A percentile compares a stretch with the other conserved stretches of the same genome.
Evolutionary conservation across 2,329 filamentous ascomycete genomes (phyloP).

Genomic region (Dendrostoma leiphaemia): DNA sequence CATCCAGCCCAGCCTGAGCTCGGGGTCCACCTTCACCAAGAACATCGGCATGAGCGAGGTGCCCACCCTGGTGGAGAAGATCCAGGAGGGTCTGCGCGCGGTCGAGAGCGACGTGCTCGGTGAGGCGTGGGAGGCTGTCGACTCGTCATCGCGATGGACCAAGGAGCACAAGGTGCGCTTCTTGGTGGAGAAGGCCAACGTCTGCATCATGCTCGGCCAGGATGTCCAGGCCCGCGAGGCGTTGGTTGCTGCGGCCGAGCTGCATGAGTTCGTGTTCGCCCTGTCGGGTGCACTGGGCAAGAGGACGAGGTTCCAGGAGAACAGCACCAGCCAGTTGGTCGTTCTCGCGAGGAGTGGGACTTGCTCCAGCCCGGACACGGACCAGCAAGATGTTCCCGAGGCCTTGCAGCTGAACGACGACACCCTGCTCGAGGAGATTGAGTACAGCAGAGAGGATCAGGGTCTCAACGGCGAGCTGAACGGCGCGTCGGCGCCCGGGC

Average conservation of each 20-base stretch:
- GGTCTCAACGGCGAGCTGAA: slow-evolving; percentile 33
- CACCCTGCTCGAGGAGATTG: slow-evolving; percentile 83
- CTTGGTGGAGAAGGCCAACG: slow-evolving; percentile 76
- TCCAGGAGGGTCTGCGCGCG: slow-evolving; percentile 41
- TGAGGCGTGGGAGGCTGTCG: slow-evolving; percentile 16
- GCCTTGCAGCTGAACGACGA: slow-evolving; percentile 85
- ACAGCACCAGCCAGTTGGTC: slow-evolving; percentile 81
- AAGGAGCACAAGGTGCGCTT: slow-evolving; percentile 63
- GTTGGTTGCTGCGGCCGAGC: slow-evolving; percentile 63
- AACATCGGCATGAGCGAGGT: slow-evolving; percentile 59
- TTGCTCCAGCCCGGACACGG: slow-evolving; percentile 22
- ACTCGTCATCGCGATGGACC: slow-evolving; percentile 33
- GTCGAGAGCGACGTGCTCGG: slow-evolving; percentile 38
- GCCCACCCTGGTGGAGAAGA: slow-evolving; percentile 50
- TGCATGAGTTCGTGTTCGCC: slow-evolving; percentile 74
- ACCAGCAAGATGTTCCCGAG: slow-evolving; percentile 52
- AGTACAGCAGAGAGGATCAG: slow-evolving; percentile 62
- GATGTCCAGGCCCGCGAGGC: slow-evolving; percentile 73
- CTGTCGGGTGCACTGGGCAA: slow-evolving; percentile 86
- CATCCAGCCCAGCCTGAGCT: slow-evolving; percentile 53
- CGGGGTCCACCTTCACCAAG: slow-evolving; percentile 54
- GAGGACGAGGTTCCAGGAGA: slow-evolving; percentile 76
- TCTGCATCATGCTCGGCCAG: slow-evolving; percentile 80
- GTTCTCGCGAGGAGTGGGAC: slow-evolving; percentile 78
- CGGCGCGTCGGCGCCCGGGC: slow-evolving; percentile 25